These are phyloP conservation scores for Eutrema salsugineum DNA, from an alignment of 441 rosid genomes.

Conservation along the genomic window DNA sequence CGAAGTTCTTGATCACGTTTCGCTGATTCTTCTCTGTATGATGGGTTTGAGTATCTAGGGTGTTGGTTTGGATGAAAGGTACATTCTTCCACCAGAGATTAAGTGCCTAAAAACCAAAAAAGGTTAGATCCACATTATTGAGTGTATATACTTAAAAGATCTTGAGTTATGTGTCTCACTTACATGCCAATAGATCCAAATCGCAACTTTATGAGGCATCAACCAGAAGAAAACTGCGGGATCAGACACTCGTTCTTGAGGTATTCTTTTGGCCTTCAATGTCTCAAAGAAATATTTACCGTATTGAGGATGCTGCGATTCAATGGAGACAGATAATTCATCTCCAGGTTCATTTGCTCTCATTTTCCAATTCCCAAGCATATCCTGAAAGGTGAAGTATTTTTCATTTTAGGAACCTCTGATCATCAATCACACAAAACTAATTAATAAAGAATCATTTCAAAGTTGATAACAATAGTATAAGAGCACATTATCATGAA, in stretches of 20 bases:
- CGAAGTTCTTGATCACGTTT: constrained; percentile 51
- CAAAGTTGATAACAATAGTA: neutral
- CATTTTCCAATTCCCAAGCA: constrained; percentile 80
- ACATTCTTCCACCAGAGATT: constrained; percentile 91
- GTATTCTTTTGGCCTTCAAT: constrained; percentile 53
- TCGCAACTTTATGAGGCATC: constrained; percentile 93
- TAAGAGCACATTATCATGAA: constrained; percentile 64
- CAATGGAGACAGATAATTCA: constrained; percentile 52
- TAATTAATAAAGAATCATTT: neutral
- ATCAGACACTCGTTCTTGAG: constrained; percentile 33
- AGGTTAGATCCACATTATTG: neutral
- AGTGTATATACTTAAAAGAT: neutral
- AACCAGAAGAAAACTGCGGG: constrained; percentile 78
- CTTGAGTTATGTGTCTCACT: constrained; percentile 36
- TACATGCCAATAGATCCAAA: constrained; percentile 97
- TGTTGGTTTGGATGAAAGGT: constrained; percentile 69
- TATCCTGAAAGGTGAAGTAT: constrained; percentile 49
- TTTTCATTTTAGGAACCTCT: neutral
- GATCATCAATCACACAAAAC: neutral
- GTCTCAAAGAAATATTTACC: constrained; percentile 81
- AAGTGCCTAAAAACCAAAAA: constrained; percentile 49
- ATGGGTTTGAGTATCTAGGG: constrained; percentile 61
- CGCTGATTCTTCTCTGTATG: constrained; percentile 57
- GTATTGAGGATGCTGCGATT: constrained; percentile 70
- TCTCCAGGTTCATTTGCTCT: constrained; percentile 68